Evolutionary conservation across 2,329 filamentous ascomycete genomes (phyloP).

Genomic region (Colletotrichum plurivorum): DNA sequence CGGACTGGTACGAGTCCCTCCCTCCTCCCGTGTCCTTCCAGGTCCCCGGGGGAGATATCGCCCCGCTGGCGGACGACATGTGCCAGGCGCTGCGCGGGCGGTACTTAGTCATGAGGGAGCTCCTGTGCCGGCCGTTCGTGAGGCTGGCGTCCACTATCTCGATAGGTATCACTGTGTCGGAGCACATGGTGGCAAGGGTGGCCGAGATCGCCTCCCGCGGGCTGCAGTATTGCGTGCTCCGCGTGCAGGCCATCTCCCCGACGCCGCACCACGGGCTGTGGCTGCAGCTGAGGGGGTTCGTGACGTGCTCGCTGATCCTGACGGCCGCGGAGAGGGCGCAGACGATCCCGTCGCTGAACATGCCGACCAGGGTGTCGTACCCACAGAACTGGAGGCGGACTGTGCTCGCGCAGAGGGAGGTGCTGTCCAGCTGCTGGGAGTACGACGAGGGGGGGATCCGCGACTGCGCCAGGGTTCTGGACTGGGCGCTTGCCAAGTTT

Average conservation of each 20-base stretch:
- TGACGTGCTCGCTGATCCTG: slow-evolving; percentile 34
- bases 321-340: slow-evolving; percentile 34
- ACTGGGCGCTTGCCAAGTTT: slow-evolving; percentile 38
- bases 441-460: slow-evolving; percentile 37
- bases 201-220: slow-evolving; percentile 30
- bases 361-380: slow-evolving; percentile 27
- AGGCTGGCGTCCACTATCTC: slow-evolving; percentile 33
- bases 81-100: slow-evolving; percentile 34
- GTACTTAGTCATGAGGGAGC: slow-evolving; percentile 29
- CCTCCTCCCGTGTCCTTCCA: slow-evolving; percentile 32
- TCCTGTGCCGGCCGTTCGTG: slow-evolving; percentile 35
- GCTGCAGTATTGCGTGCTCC: slow-evolving; percentile 31
- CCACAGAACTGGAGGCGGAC: slow-evolving; percentile 30
- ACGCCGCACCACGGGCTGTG: slow-evolving; percentile 28
- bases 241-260: slow-evolving; percentile 30
- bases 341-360: slow-evolving; percentile 30
- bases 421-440: slow-evolving; percentile 33
- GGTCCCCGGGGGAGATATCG: slow-evolving; percentile 18
- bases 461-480: slow-evolving; percentile 30
- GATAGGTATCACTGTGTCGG: slow-evolving; percentile 18
- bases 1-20: slow-evolving; percentile 36
- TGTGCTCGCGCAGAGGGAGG: slow-evolving; percentile 28
- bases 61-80: slow-evolving; percentile 30
- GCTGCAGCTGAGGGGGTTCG: slow-evolving; percentile 33
- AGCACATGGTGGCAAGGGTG: slow-evolving; percentile 12